These are phyloP conservation scores for Fonsecaea nubica DNA, from an alignment of 2,329 filamentous ascomycete genomes.

Conservation along the genomic window DNA sequence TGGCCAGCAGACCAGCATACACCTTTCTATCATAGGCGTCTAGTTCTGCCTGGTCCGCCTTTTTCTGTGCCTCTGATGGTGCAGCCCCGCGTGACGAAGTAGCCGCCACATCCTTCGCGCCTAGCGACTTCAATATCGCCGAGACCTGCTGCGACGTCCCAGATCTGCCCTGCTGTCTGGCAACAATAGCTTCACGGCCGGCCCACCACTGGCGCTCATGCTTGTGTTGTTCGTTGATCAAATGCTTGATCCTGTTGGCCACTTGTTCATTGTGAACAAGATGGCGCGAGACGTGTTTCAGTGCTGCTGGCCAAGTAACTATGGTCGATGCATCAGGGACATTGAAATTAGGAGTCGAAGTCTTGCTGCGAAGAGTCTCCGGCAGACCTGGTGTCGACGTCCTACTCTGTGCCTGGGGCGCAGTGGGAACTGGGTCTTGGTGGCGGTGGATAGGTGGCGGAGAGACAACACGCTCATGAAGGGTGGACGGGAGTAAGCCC, in stretches of 20 bases:
- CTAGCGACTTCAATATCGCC: constrained; percentile 55
- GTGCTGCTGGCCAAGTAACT: constrained; percentile 58
- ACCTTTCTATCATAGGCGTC: constrained; percentile 67
- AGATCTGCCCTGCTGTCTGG: constrained; percentile 58
- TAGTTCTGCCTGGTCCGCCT: constrained; percentile 61
- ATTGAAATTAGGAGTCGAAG: constrained; percentile 26
- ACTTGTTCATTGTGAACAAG: constrained; percentile 55
- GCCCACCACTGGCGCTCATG: constrained; percentile 69
- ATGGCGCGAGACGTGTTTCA: constrained; percentile 59
- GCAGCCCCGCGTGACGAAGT: constrained; percentile 12
- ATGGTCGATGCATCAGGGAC: constrained; percentile 54
- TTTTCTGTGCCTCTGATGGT: constrained; percentile 16
- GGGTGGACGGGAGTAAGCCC: constrained; percentile 23
- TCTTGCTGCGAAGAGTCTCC: constrained; percentile 21
- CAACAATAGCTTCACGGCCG: constrained; percentile 58
- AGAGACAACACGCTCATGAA: constrained; percentile 20
- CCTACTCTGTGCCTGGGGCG: constrained; percentile 1
- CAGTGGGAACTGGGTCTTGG: constrained; percentile 9
- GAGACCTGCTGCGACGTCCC: constrained; percentile 62
- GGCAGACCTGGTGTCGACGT: neutral
- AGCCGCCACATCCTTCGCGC: constrained; percentile 30
- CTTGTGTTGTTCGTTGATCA: constrained; percentile 68
- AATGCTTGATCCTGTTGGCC: constrained; percentile 56
- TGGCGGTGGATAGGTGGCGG: constrained; percentile 23
- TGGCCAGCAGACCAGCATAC: constrained; percentile 63